Conservation (phyloP, 768 basidiomycete genomes). For the Nevesoporus exiguus region DNA sequence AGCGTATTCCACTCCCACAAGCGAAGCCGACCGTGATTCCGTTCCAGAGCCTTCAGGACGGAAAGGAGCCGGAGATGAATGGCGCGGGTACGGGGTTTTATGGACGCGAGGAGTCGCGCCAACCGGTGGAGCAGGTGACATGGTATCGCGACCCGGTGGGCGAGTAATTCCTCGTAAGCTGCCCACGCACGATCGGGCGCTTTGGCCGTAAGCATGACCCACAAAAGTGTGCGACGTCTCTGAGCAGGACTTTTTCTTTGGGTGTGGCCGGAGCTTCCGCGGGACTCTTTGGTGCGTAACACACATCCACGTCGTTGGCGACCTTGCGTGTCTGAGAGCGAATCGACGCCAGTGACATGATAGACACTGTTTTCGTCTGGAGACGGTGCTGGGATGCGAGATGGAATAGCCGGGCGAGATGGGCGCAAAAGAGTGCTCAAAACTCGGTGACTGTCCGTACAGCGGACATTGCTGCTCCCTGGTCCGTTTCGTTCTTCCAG, state of each 20-base stretch:
- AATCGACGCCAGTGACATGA: slow-evolving; percentile 7
- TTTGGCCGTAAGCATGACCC: slow-evolving; percentile 33
- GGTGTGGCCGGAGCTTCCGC: background rate
- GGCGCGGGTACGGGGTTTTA: slow-evolving; percentile 53
- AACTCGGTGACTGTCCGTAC: background rate
- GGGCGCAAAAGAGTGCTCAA: background rate
- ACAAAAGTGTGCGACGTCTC: slow-evolving; percentile 24
- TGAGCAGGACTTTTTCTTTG: slow-evolving; percentile 20
- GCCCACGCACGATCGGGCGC: slow-evolving; percentile 39
- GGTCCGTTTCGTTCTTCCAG: slow-evolving; percentile 1
- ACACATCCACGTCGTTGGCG: background rate
- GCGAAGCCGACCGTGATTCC: slow-evolving; percentile 51
- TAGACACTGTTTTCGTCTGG: slow-evolving; percentile 2
- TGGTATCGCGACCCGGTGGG: slow-evolving; percentile 26
- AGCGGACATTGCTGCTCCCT: background rate
- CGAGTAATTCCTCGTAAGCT: slow-evolving; percentile 39
- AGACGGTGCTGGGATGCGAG: background rate
- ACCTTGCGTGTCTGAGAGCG: slow-evolving; percentile 6
- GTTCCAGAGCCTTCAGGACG: slow-evolving; percentile 56
- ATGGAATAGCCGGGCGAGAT: background rate
- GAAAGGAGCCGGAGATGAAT: slow-evolving; percentile 65
- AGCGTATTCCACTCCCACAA: slow-evolving; percentile 77
- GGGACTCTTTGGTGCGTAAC: background rate
- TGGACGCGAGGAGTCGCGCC: slow-evolving; percentile 51
- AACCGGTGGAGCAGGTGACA: slow-evolving; percentile 56